Evolutionary conservation across 352 stramenopile species (phyloP), one percentile per base, ranked within the genome.

Genomic region (Phytophthora pini): DNA sequence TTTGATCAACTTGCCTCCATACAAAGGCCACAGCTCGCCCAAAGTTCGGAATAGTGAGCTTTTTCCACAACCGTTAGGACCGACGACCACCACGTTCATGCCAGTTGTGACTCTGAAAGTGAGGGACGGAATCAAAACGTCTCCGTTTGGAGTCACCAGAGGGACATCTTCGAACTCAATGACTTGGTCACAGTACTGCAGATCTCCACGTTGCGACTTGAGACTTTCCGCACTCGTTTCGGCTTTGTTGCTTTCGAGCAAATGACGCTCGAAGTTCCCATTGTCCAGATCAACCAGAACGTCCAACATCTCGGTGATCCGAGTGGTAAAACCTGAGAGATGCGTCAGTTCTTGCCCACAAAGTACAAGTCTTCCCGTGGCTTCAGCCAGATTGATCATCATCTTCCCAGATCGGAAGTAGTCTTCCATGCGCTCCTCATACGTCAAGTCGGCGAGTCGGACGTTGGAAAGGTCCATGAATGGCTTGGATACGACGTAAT

Each of bases 141-240:
- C 88, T 8, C 89, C 89, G 43, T 90, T 96, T 4, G 91, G 91
- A 1, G 90, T 96, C 61, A 95, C 86, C n/a, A 97, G 76, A 24
- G 91, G 91, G 24, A 97, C 90, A 29, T 95, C 71, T 29, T 94
- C 70, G 58, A 97, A 97, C 55, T 96, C 65, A 61, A 97, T 97
- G 50, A 91, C 74, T 57, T 90, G 76, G 59, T 92, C 83, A 10
- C 57, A 56, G 65, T 90, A 78, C 2, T 68, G 44, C n/a, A 92
- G 56, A 47, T 76, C 31, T 46, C 82, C 87, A 9, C 53, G 36
- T 12, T 70, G 49, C 1, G 72, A 67, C 11, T 34, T 47, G 22
- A 54, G 27, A 17, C 78, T 68, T 1, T 76, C 72, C 10, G 80
- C 75, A 7, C 66, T 67, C 4, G 47, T 48, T 64, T 43, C 36